phyloP scores from a whole-genome alignment of 805 yeast species.

The Saturnispora diversa region DNA sequence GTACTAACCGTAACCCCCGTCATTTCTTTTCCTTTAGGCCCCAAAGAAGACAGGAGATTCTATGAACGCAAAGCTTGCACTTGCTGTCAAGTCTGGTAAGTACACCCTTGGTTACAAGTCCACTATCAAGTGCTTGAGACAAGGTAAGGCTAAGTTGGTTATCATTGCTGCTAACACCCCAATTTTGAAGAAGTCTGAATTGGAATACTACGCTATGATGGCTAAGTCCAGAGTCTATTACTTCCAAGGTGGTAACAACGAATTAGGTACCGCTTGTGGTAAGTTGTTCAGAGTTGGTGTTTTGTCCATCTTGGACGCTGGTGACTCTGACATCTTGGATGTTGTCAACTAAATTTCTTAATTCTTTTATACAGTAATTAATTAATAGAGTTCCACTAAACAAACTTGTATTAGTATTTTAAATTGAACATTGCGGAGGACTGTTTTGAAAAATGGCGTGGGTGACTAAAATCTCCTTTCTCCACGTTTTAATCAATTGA shows the following conservation, averaged over 20 bases:
- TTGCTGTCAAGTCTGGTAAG: constrained; percentile 98
- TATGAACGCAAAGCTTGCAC: constrained; percentile 96
- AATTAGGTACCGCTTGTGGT: constrained; percentile 99
- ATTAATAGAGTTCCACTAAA: background rate
- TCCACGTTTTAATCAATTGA: constrained; percentile 1
- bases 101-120: constrained; percentile 99
- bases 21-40: constrained; percentile 65
- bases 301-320: constrained; percentile 91
- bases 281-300: constrained; percentile 99
- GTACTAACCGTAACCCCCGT: background rate
- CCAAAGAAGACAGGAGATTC: constrained; percentile 91
- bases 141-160: constrained; percentile 97
- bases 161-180: constrained; percentile 99
- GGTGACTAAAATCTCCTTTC: too few relatives aligned
- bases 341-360: constrained; percentile 32
- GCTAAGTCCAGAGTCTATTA: constrained; percentile 95
- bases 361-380: background rate
- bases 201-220: constrained; percentile 99
- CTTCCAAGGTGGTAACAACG: constrained; percentile 99
- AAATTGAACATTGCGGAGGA: too few relatives aligned
- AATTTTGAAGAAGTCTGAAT: constrained; percentile 98
- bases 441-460: too few relatives aligned
- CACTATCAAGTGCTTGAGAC: constrained; percentile 95
- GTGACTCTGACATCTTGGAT: constrained; percentile 98
- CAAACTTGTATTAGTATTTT: too few relatives aligned